These are phyloP conservation scores for Fusarium floridanum DNA, from an alignment of 2,329 filamentous ascomycete species.

Conservation along the genomic window DNA sequence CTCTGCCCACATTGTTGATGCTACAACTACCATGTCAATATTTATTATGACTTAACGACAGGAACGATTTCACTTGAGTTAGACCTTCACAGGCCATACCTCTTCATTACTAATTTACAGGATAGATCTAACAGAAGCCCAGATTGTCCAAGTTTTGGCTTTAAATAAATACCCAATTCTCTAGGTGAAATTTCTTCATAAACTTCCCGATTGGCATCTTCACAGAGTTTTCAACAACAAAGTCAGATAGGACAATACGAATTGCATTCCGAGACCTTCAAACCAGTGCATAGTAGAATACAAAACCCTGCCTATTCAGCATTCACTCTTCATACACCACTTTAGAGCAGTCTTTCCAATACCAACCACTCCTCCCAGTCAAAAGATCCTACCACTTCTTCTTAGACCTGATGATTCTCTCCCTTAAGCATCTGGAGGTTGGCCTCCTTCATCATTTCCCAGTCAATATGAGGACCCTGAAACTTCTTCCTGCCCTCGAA, in stretches of 20 bases:
- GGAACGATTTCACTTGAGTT: neutral
- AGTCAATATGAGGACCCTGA: conserved; percentile 24
- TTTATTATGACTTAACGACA: neutral
- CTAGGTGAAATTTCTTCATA: neutral
- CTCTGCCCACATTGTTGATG: neutral
- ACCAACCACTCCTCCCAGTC: neutral
- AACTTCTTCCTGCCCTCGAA: conserved; percentile 16
- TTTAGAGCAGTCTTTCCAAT: neutral
- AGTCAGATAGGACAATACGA: neutral
- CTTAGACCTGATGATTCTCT: neutral
- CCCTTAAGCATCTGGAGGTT: conserved; percentile 15
- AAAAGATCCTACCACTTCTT: too few relatives aligned
- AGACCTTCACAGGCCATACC: neutral
- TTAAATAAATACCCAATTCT: neutral
- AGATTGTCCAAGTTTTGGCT: neutral
- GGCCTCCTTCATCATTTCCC: conserved; percentile 25
- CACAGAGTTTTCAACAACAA: neutral
- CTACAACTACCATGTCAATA: neutral
- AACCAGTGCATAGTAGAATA: neutral
- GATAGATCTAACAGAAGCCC: neutral
- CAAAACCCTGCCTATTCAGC: neutral
- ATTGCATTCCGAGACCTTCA: neutral
- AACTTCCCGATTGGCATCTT: neutral
- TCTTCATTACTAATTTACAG: neutral
- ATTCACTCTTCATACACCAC: neutral